These are phyloP conservation scores for Blastobotrys buckinghamii DNA, from an alignment of 1,139 yeast genomes.

Conservation along the genomic window DNA sequence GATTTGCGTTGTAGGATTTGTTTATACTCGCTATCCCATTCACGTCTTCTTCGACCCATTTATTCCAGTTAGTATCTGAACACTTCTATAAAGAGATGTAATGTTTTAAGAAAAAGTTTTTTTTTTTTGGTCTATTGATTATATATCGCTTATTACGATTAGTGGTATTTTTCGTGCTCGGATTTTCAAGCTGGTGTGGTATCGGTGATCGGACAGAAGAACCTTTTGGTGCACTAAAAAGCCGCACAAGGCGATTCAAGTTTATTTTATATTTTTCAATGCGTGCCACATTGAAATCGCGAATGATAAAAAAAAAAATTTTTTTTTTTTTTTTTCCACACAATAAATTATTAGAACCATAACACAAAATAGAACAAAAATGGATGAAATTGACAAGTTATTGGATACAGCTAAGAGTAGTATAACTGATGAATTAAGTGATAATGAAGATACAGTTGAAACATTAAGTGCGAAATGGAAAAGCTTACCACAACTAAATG, in stretches of 20 bases:
- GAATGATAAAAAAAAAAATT: background rate
- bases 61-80: too few species aligned
- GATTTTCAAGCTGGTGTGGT: too few species aligned
- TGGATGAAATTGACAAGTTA: slow-evolving; percentile 2
- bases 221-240: too few species aligned
- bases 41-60: slow-evolving; percentile 6
- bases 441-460: slow-evolving; percentile 4
- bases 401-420: background rate
- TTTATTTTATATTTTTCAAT: too few species aligned
- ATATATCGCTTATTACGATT: too few species aligned
- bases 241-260: too few species aligned
- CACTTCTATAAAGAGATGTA: too few species aligned
- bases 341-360: background rate
- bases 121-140: too few species aligned
- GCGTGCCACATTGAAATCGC: background rate
- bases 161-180: too few species aligned
- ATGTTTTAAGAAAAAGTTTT: too few species aligned
- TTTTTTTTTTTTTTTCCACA: background rate
- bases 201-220: too few species aligned
- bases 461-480: slow-evolving; percentile 8
- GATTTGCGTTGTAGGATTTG: slow-evolving; percentile 3
- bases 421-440: background rate
- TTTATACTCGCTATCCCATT: slow-evolving; percentile 9
- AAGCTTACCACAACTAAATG: slow-evolving; percentile 4
- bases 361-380: background rate